Percentiles rank a stretch among this genome's conserved stretches.
Conservation (phyloP, 176 grass and related monocot genomes). For the Musa itinerans region DNA sequence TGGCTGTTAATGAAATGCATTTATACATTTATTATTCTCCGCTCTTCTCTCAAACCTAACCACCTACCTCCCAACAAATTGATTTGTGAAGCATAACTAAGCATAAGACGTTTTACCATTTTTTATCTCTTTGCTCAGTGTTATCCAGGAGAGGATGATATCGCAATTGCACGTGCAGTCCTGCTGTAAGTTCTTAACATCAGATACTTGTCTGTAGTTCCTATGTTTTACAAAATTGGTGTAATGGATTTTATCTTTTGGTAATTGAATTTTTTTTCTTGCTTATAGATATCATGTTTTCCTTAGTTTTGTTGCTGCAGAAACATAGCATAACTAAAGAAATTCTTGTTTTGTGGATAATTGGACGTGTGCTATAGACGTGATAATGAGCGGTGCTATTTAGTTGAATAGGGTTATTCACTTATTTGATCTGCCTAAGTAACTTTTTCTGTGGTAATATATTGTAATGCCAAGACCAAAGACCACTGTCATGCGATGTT, state of each 20-base stretch:
- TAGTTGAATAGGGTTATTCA: not conserved
- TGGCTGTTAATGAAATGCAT: too few relatives aligned
- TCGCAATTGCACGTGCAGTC: slow-evolving; percentile 79
- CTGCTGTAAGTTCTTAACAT: slow-evolving; percentile 56
- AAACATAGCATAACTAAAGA: not conserved
- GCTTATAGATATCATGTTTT: not conserved
- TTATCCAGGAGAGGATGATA: slow-evolving; percentile 96
- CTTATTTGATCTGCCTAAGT: not conserved
- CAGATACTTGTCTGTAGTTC: not conserved
- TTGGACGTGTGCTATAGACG: not conserved
- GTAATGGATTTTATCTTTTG: too few relatives aligned
- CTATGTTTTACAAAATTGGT: not conserved
- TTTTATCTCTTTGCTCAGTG: slow-evolving; percentile 40
- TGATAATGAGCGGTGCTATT: not conserved
- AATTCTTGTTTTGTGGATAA: not conserved
- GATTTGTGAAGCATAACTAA: too few relatives aligned
- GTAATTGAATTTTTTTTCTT: not conserved
- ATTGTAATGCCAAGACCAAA: slow-evolving; percentile 1
- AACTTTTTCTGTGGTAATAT: not conserved
- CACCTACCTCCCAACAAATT: too few relatives aligned
- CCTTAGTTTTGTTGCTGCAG: not conserved
- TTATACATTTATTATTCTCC: too few relatives aligned
- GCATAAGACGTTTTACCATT: not conserved
- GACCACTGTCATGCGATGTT: not conserved
- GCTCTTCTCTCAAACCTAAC: too few relatives aligned